Evolutionary conservation across 140 eudicot species (phyloP), one percentile per base, ranked within the genome.

Genomic region (Anethum foeniculum): DNA sequence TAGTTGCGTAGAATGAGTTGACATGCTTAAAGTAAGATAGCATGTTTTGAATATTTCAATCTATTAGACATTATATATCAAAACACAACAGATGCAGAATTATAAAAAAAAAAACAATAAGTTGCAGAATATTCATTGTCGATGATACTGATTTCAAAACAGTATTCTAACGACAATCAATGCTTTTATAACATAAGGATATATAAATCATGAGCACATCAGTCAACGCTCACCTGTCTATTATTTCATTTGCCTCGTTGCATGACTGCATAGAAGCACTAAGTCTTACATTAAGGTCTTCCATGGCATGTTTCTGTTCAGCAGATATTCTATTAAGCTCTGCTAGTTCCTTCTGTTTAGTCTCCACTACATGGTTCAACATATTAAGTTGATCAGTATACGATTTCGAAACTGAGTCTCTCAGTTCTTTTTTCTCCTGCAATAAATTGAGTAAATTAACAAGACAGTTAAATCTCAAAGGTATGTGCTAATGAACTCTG

Each of bases 271-370:
- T 36, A 71, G 95, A 87, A 79, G 99, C 93, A 86, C 84, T 49
- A 79, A 92, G 95, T 84, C 97, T 86, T 87, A 90, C 92, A 71
- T 90, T 89, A 77, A 95, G 97, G 88, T 90, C 97, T 80, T 89
- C 99, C 78, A 90, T 81, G 73, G 87, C 89, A 88, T 91, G 86
- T 77, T 92, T 95, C 81, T 92, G 97, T 76, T 92, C 99, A 83
- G 97, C 88, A 11, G 82, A 84, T 80, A 87, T 71, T 84, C 79
- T 89, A 83, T 83, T 84, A 54, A 83, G 81, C 82, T 92, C 95
- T 12, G 52, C 80, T 77, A 95, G 28, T 81, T 92, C 94, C 81
- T 92, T 92, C 88, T 91, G 89, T 77, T 89, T 92, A 75, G 81
- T 85, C 85, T 92, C 99, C 82, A 92, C 27, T 39, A 81, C 39